Conservation (phyloP, 768 basidiomycete genomes). For the Podaxis sp. region DNA sequence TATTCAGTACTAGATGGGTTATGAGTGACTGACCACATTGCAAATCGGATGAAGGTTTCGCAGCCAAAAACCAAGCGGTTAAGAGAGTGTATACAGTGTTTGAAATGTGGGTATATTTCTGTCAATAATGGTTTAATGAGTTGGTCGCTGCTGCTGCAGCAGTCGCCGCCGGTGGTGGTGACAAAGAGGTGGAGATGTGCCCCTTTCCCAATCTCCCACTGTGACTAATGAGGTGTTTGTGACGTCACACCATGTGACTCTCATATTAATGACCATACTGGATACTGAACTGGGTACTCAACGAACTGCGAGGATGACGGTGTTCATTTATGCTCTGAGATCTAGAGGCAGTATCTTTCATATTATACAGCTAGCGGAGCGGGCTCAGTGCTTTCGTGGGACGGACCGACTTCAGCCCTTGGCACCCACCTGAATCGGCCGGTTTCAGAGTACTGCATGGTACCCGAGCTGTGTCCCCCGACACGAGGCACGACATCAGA, state of each 20-base stretch:
- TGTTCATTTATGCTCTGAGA: constrained; percentile 2
- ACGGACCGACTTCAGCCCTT: background rate
- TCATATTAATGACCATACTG: background rate
- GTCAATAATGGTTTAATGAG: background rate
- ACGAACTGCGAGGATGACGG: constrained; percentile 3
- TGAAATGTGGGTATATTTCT: constrained; percentile 3
- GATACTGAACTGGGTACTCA: background rate
- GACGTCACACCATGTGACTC: constrained; percentile 3
- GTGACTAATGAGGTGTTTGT: constrained; percentile 5
- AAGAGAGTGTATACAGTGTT: constrained; percentile 5
- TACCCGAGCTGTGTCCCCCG: constrained; percentile 1
- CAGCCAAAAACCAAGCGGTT: constrained; percentile 12
- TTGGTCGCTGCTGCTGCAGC: constrained; percentile 5
- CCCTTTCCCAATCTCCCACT: background rate
- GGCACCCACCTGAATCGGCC: background rate
- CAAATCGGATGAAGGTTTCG: constrained; percentile 17
- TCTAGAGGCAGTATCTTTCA: background rate
- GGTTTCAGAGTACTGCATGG: constrained; percentile 1
- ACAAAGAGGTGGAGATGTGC: constrained; percentile 1
- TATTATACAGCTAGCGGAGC: constrained; percentile 4
- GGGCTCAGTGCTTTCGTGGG: background rate
- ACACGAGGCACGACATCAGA: background rate
- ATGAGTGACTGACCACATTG: constrained; percentile 25
- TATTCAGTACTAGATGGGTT: constrained; percentile 3
- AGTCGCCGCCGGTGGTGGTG: constrained; percentile 6